Evolutionary conservation across 257 asterid genomes (phyloP).

Genomic region (Eucommia ulmoides): DNA sequence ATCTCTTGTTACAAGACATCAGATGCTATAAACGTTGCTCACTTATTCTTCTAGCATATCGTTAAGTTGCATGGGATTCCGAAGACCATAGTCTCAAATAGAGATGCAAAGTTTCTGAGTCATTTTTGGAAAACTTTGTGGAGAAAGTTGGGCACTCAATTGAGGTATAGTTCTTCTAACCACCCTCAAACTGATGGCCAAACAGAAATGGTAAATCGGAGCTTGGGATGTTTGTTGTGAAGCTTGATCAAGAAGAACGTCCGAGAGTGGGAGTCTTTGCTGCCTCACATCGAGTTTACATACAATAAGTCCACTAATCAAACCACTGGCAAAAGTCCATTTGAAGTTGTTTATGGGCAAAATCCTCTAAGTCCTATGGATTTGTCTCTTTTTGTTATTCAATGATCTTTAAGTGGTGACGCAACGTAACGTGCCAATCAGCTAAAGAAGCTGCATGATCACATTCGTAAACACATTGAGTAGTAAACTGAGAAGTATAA

Average conservation of each 20-base stretch:
- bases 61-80: background rate
- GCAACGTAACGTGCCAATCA: background rate
- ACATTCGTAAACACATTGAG: background rate
- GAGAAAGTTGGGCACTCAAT: background rate
- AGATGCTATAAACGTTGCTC: background rate
- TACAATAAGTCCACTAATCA: background rate
- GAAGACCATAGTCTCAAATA: background rate
- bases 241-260: background rate
- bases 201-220: background rate
- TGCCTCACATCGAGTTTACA: background rate
- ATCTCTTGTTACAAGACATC: background rate
- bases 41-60: background rate
- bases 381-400: background rate
- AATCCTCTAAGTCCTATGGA: background rate
- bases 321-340: background rate
- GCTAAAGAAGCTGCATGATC: background rate
- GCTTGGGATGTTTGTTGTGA: background rate
- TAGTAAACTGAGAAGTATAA: background rate
- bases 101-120: background rate
- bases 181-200: background rate
- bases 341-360: background rate
- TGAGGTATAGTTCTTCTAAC: background rate
- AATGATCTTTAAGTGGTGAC: background rate
- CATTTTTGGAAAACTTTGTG: background rate
- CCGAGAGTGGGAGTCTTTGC: background rate